Evolutionary conservation across 257 asterid species (phyloP).

Genomic region (Gardenia jasminoides): DNA sequence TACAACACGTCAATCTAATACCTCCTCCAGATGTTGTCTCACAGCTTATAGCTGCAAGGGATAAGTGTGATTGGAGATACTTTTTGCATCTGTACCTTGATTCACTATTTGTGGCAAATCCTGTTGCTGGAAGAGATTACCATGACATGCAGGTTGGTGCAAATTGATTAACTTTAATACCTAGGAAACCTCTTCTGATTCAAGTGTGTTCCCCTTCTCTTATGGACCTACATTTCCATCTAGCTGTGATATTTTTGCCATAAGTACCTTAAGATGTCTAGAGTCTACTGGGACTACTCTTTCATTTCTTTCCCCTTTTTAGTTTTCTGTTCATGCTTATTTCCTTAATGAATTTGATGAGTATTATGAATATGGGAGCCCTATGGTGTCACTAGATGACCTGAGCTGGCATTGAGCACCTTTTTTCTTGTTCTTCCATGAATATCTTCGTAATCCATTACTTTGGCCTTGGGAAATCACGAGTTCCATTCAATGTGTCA

Average conservation of each 20-base stretch:
- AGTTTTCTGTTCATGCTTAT: background rate
- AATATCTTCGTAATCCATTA: background rate
- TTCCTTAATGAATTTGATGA: too few species aligned
- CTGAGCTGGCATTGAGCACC: background rate
- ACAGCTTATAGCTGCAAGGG: conserved; percentile 68
- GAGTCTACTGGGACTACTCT: background rate
- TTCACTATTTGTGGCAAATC: conserved; percentile 68
- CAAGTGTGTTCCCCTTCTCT: background rate
- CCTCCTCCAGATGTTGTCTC: conserved; percentile 84
- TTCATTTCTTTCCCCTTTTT: background rate
- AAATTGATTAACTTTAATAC: conserved; percentile 3
- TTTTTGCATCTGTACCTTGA: conserved; percentile 75
- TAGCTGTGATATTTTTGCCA: background rate
- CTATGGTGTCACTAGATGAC: background rate
- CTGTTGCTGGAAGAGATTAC: conserved; percentile 88
- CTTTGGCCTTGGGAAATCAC: background rate
- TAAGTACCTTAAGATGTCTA: background rate
- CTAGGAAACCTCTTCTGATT: background rate
- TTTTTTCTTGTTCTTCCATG: background rate
- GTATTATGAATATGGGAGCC: background rate
- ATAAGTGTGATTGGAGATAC: conserved; percentile 58
- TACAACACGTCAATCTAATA: conserved; percentile 64
- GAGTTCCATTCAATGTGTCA: background rate
- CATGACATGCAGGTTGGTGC: conserved; percentile 95
- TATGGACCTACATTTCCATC: background rate